phyloP scores from a whole-genome alignment of 495 filamentous ascomycete genomes.

The Hypoxylon intermedium region DNA sequence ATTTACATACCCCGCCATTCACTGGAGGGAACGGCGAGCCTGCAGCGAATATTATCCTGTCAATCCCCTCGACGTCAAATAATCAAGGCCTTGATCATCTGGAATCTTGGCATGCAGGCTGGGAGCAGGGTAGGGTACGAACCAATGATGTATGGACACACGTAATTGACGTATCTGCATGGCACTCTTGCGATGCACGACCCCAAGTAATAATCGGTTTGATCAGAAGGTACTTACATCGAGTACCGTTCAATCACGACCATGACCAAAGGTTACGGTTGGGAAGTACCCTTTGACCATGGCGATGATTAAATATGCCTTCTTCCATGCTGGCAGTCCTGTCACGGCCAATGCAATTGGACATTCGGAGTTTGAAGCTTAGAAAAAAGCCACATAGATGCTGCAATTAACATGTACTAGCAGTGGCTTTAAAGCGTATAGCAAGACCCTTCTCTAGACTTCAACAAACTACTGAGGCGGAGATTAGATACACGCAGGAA shows the following conservation, averaged over 20 bases:
- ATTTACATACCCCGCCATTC: too few relatives aligned
- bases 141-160: conserved; percentile 14
- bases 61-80: too few relatives aligned
- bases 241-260: not conserved
- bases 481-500: not conserved
- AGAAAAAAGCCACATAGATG: conserved; percentile 4
- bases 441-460: conserved; percentile 1
- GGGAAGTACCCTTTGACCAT: conserved; percentile 2
- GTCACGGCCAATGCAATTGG: conserved; percentile 2
- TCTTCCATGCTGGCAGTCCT: not conserved
- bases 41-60: too few relatives aligned
- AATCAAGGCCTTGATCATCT: conserved; percentile 15
- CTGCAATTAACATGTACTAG: not conserved
- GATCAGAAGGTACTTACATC: conserved; percentile 7
- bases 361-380: not conserved
- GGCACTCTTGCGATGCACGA: not conserved
- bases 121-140: not conserved
- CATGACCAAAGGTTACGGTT: conserved; percentile 3
- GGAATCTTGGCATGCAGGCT: conserved; percentile 1
- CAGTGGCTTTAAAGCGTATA: too few relatives aligned
- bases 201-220: conserved; percentile 9
- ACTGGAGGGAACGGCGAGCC: too few relatives aligned
- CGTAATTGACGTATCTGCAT: not conserved
- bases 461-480: too few relatives aligned
- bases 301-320: conserved; percentile 19